phyloP scores from a whole-genome alignment of 768 basidiomycete genomes.

The Agrocybe pediades region DNA sequence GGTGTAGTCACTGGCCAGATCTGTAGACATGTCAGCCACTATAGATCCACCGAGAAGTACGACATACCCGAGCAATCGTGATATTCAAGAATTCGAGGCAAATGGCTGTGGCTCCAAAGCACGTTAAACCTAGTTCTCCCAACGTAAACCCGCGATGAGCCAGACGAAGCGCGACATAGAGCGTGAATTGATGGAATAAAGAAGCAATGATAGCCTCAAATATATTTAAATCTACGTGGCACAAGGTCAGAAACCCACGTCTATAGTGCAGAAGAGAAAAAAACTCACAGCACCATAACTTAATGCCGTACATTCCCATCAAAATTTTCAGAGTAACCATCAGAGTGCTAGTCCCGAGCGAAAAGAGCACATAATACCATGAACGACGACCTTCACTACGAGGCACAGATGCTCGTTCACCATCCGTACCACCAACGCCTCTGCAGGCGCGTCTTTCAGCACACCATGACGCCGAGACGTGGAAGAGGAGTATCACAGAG shows the following conservation, averaged over 20 bases:
- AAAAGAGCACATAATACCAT: conserved; percentile 68
- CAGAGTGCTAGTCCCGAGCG: conserved; percentile 50
- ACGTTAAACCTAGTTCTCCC: conserved; percentile 89
- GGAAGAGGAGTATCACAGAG: conserved; percentile 75
- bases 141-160: conserved; percentile 95
- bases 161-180: conserved; percentile 87
- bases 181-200: conserved; percentile 86
- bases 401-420: conserved; percentile 76
- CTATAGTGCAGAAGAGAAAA: neutral
- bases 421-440: conserved; percentile 47
- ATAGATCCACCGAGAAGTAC: neutral
- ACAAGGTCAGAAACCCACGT: neutral
- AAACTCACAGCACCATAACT: conserved; percentile 73
- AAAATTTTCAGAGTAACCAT: conserved; percentile 51
- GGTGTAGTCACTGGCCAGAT: conserved; percentile 79
- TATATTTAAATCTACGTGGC: conserved; percentile 64
- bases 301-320: conserved; percentile 41
- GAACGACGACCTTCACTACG: conserved; percentile 67
- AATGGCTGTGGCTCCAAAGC: conserved; percentile 84
- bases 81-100: conserved; percentile 86
- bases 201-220: conserved; percentile 75
- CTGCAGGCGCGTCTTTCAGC: conserved; percentile 57
- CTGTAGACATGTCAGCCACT: conserved; percentile 38
- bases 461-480: conserved; percentile 79
- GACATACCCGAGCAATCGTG: conserved; percentile 72